These are phyloP conservation scores for Biscutella laevigata DNA, from an alignment of 441 rosid species.

Conservation along the genomic window DNA sequence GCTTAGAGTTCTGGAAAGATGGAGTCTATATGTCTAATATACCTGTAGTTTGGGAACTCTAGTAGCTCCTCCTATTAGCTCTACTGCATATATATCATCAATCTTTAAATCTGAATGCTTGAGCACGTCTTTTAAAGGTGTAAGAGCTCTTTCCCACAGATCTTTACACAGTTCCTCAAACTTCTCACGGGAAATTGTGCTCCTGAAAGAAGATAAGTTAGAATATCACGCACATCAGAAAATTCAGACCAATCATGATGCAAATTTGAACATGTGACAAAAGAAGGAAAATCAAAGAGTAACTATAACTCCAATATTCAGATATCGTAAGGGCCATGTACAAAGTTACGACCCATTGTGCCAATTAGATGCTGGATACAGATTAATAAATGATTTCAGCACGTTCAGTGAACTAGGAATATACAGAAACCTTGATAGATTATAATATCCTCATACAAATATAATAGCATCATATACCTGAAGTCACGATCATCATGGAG, in stretches of 20 bases:
- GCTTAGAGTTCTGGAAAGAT: slow-evolving; percentile 1
- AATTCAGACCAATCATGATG: background rate
- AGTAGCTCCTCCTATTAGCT: slow-evolving; percentile 90
- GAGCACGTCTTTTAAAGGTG: slow-evolving; percentile 69
- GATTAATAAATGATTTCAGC: background rate
- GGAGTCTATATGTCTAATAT: no score
- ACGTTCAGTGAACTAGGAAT: background rate
- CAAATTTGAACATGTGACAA: slow-evolving; percentile 6
- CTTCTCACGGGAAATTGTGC: slow-evolving; percentile 83
- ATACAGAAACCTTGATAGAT: background rate
- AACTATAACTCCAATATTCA: no score
- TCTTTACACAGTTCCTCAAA: slow-evolving; percentile 91
- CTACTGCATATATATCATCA: slow-evolving; percentile 78
- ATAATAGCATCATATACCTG: no score
- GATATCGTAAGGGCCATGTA: no score
- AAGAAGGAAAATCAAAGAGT: no score
- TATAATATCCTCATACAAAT: no score
- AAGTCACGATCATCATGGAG: slow-evolving; percentile 85
- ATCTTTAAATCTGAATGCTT: slow-evolving; percentile 59
- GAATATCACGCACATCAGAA: background rate
- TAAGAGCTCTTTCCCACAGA: slow-evolving; percentile 79
- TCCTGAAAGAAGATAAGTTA: slow-evolving; percentile 39
- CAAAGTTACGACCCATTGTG: no score
- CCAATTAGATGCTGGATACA: no score
- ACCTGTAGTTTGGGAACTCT: slow-evolving; percentile 99